These are phyloP conservation scores for Sugiyamaella neomexicana DNA, from an alignment of 1,139 yeast genomes.

Conservation along the genomic window DNA sequence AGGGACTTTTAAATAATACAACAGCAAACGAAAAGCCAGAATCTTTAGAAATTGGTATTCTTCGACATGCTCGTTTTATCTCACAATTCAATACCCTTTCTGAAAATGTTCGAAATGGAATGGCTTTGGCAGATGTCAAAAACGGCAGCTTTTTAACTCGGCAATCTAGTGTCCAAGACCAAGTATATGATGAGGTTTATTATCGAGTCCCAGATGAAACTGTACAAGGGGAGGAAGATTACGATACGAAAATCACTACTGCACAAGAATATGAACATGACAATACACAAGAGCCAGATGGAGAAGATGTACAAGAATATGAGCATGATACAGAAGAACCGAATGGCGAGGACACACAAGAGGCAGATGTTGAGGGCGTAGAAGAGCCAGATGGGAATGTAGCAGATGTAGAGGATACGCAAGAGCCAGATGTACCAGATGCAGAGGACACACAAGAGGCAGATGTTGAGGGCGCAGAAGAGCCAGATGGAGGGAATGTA, in stretches of 20 bases:
- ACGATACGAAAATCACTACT: too few relatives aligned
- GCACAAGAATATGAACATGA: not conserved
- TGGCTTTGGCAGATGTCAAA: conserved; percentile 24
- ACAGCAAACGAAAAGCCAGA: conserved; percentile 18
- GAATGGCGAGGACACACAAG: not conserved
- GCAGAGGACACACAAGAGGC: not conserved
- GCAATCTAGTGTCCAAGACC: not conserved
- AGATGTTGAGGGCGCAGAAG: too few relatives aligned
- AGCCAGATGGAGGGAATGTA: too few relatives aligned
- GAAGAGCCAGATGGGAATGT: not conserved
- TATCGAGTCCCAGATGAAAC: too few relatives aligned
- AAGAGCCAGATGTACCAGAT: not conserved
- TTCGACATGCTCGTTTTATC: conserved; percentile 27
- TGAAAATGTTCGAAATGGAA: conserved; percentile 26
- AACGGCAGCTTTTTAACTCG: not conserved
- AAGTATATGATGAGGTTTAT: not conserved
- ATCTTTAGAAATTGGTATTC: conserved; percentile 23
- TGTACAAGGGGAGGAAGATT: too few relatives aligned
- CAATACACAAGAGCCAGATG: not conserved
- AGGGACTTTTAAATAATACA: conserved; percentile 24
- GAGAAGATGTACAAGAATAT: not conserved
- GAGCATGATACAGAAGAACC: not conserved
- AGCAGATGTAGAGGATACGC: not conserved
- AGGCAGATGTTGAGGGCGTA: not conserved
- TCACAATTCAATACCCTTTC: conserved; percentile 28